Base-by-base conservation (phyloP, 768 basidiomycete genomes). In the Pilatotrama ljubarskyi region DNA sequence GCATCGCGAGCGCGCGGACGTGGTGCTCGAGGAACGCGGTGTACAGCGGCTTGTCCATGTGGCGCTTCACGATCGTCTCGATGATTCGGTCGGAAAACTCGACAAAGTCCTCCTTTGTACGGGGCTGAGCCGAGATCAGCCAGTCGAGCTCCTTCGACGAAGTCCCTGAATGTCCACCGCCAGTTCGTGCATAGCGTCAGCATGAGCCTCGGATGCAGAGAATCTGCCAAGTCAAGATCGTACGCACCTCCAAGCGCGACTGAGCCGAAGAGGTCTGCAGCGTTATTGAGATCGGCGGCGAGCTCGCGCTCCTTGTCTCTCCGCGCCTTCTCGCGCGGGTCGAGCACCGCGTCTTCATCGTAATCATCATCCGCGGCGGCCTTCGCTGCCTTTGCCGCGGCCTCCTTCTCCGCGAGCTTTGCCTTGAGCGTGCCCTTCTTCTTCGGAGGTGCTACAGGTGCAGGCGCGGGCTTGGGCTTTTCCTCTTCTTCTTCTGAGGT, bases 401-500 rank as follows among this genome's bases (percentile, higher is more conserved):
- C 90, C 68, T 94, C 95, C 74, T 94, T 97, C 74, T 95, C 93
- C 0, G 94, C 94, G 2, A 98, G 76, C 73, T 95, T 96, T 18
- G 85, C 84, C 74, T 97, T 97, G 65, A 98, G 74, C 1, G 89
- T 91, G 53, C 92, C 93, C 76, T 95, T 97, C 77, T 97, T 96
- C 79, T 91, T 93, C 1, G 88, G 84, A 3, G 91, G 87, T 17
- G 87, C 86, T 46, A 79, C 82, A 0, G 83, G 65, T 3, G 76
- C 72, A 7, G 79, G 72, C 5, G 78, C 69, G 2, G 82, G 53
- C 41, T 78, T 72, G 5, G 80, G 74, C 47, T 82, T 75, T 61
- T 76, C 78, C 68, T 78, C 78, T 53, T 86, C 83, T 54, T 92
- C 92, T 38, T 89, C 88, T 6, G 84, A 84, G 7, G 86, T 87